phyloP scores from a whole-genome alignment of 2,329 filamentous ascomycete species.

The Magnaporthiopsis poae region DNA sequence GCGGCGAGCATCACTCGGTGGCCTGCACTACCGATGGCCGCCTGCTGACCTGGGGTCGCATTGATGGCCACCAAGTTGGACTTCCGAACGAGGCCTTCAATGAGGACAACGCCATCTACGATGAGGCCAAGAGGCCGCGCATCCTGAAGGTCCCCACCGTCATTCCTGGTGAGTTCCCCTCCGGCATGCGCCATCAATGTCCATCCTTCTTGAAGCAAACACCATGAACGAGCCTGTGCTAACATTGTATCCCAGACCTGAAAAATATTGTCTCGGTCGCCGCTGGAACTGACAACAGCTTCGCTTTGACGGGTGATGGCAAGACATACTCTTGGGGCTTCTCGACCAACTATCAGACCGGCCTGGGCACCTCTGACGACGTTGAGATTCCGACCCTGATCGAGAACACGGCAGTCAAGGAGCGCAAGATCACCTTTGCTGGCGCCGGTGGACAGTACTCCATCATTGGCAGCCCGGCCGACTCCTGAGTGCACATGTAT shows the following conservation, averaged over 20 bases:
- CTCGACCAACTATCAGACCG: conserved; percentile 70
- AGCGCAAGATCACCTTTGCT: conserved; percentile 64
- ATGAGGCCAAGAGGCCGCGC: conserved; percentile 55
- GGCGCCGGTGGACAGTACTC: conserved; percentile 82
- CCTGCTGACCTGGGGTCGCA: conserved; percentile 51
- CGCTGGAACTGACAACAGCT: conserved; percentile 62
- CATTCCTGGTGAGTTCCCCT: conserved; percentile 39
- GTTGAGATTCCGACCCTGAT: conserved; percentile 67
- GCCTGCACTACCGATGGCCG: conserved; percentile 48
- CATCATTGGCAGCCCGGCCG: conserved; percentile 42
- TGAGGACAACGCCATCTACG: conserved; percentile 51
- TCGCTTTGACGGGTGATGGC: conserved; percentile 60
- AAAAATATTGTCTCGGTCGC: conserved; percentile 49
- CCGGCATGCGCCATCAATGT: background rate
- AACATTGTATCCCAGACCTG: conserved; percentile 25
- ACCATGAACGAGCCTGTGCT: conserved; percentile 7
- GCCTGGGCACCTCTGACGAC: conserved; percentile 68
- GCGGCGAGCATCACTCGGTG: conserved; percentile 63
- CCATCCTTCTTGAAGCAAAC: background rate
- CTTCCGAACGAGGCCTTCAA: conserved; percentile 46
- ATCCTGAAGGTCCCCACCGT: conserved; percentile 59
- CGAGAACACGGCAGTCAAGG: conserved; percentile 73
- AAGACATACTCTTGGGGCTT: conserved; percentile 73
- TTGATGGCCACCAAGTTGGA: conserved; percentile 46
- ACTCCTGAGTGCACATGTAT: conserved; percentile 7